These are phyloP conservation scores for Pseudocercospora crystallina DNA, from an alignment of 2,329 filamentous ascomycete species.

Conservation along the genomic window DNA sequence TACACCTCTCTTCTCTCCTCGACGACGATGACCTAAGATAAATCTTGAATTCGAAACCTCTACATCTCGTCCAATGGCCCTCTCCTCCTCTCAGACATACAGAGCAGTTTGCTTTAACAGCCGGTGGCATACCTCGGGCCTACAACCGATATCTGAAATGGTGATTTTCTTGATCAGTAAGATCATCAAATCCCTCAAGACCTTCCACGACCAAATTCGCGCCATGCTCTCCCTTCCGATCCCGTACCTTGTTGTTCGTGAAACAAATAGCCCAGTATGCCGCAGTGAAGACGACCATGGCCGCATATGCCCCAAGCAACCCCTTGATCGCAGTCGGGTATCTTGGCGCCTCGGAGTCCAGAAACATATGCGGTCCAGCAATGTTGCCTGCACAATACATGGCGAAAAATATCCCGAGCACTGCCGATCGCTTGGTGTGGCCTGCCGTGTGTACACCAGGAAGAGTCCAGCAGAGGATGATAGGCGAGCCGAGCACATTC, in stretches of 20 bases:
- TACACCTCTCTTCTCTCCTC: too few species aligned
- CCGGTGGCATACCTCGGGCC: too few species aligned
- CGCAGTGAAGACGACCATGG: slow-evolving; percentile 10
- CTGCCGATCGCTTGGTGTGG: slow-evolving; percentile 64
- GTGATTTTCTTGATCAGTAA: slow-evolving; percentile 16
- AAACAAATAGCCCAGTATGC: slow-evolving; percentile 11
- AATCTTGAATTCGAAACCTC: too few species aligned
- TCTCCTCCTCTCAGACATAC: too few species aligned
- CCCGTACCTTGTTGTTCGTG: slow-evolving; percentile 9
- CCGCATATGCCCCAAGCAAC: slow-evolving; percentile 15
- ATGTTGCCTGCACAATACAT: slow-evolving; percentile 64
- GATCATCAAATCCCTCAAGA: slow-evolving; percentile 14
- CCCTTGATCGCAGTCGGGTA: slow-evolving; percentile 52
- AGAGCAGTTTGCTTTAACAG: too few species aligned
- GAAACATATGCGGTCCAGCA: slow-evolving; percentile 63
- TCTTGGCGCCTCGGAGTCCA: slow-evolving; percentile 54
- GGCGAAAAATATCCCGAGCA: slow-evolving; percentile 64
- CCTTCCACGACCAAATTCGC: slow-evolving; percentile 8
- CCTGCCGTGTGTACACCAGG: slow-evolving; percentile 39
- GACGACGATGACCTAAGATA: too few species aligned
- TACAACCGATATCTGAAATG: slow-evolving; percentile 14
- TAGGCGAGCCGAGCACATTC: slow-evolving; percentile 20
- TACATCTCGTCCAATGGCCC: too few species aligned
- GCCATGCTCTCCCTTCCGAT: slow-evolving; percentile 7
- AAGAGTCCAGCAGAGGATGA: slow-evolving; percentile 24